Evolutionary conservation across 345 rosid genomes (phyloP), one percentile per base, ranked within the genome.

Genomic region (Gossypium anomalum): DNA sequence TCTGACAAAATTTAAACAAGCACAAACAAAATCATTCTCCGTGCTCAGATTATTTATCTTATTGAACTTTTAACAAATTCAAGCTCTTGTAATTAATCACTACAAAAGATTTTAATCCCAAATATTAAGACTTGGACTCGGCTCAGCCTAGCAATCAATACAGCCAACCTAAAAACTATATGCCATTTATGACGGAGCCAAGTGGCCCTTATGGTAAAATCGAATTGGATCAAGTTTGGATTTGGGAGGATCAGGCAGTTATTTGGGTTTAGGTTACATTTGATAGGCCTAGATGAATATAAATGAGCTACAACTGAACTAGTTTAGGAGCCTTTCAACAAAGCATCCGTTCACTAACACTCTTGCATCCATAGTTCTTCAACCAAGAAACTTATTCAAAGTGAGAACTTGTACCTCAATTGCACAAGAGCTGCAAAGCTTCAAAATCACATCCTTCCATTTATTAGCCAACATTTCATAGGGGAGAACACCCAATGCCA

Each of bases 401-500:
- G 41, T 65, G 43, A 34, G 55, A 66, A 66, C 74, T 47, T 41
- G 72, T 77, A 93, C 98, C 99, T 95, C 99, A 79, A 92, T 90
- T 59, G 67, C 72, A 89, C 90, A 89, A 25, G 90, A 87, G 65
- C 80, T 77, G 79, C 89, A 90, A 75, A 93, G 97, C 86, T 89
- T 87, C 79, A 81, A 78, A 77, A 93, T 66, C 74, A 91, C 84
- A 84, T 91, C 94, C 65, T 72, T 84, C 94, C 97, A 87, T 67
- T 78, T 82, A 75, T 72, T 66, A 77, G 84, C 83, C 88, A 94
- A 87, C 71, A 86, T 73, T 76, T 89, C 86, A 81, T 79, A 86
- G 52, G 98, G 94, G 72, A 94, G 77, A 81, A 88, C 92, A 81
- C 98, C 98, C 56, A 94, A 64, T 45, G 94, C 93, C 78, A 93